A percentile compares a stretch with the other conserved stretches of the same genome.
These are phyloP conservation scores for Mortierella sp. DNA, from an alignment of 371 early-diverging fungal genomes.

Conservation along the genomic window DNA sequence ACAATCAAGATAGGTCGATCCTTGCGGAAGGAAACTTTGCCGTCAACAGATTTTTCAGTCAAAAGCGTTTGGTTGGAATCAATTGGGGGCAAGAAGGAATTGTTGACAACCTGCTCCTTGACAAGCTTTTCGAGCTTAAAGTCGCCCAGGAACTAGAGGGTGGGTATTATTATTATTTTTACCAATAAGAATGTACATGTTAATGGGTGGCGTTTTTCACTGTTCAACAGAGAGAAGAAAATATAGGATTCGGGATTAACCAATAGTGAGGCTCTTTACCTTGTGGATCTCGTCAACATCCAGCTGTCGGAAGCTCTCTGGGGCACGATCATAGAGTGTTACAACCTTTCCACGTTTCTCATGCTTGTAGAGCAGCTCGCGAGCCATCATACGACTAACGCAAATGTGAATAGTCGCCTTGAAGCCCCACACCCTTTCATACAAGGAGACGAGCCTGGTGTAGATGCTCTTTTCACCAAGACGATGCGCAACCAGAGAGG, in stretches of 20 bases:
- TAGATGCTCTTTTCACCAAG: slow-evolving; percentile 69
- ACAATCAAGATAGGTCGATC: slow-evolving; percentile 82
- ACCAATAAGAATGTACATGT: neutral
- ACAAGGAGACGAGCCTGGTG: slow-evolving; percentile 63
- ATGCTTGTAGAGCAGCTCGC: slow-evolving; percentile 71
- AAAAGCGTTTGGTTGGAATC: slow-evolving; percentile 56
- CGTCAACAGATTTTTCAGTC: slow-evolving; percentile 46
- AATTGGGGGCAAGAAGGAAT: slow-evolving; percentile 44
- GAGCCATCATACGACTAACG: slow-evolving; percentile 89
- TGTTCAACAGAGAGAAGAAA: neutral
- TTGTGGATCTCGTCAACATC: slow-evolving; percentile 64
- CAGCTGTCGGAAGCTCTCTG: slow-evolving; percentile 71
- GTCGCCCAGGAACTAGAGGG: slow-evolving; percentile 49
- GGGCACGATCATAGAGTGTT: slow-evolving; percentile 82
- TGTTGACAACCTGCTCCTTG: slow-evolving; percentile 49
- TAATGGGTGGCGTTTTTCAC: neutral
- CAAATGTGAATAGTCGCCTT: slow-evolving; percentile 85
- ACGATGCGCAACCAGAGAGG: slow-evolving; percentile 83
- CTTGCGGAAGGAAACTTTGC: slow-evolving; percentile 50
- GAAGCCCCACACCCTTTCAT: slow-evolving; percentile 80
- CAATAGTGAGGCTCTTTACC: slow-evolving; percentile 51
- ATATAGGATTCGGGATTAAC: neutral
- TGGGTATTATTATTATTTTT: neutral
- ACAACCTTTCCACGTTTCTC: slow-evolving; percentile 68
- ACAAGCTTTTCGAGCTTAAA: slow-evolving; percentile 57